phyloP scores from a whole-genome alignment of 225 moss, liverwort and hornwort genomes.

The Asterella californica region DNA sequence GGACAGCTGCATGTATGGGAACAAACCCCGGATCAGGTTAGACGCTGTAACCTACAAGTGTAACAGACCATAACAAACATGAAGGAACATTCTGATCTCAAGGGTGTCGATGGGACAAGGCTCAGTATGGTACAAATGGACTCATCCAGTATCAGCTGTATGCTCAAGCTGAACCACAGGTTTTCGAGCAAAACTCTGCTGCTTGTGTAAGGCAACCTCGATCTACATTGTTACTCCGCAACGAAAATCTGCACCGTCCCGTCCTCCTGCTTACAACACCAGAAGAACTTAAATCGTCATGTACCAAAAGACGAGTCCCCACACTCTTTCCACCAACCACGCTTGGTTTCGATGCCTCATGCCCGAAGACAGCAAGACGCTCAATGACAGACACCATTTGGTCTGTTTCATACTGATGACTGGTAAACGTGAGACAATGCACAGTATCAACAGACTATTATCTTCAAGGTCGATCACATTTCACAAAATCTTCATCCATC shows the following conservation, averaged over 20 bases:
- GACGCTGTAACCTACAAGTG: constrained; percentile 16
- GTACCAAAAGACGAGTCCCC: not conserved
- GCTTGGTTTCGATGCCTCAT: not conserved
- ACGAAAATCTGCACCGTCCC: constrained; percentile 11
- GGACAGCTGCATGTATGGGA: constrained; percentile 21
- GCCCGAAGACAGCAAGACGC: not conserved
- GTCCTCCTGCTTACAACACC: not conserved
- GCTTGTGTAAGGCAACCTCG: constrained; percentile 2
- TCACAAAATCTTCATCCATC: constrained; percentile 8
- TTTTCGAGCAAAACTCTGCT: constrained; percentile 10
- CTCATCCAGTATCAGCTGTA: constrained; percentile 25
- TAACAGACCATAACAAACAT: constrained; percentile 8
- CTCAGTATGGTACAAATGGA: constrained; percentile 40
- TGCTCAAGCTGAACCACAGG: constrained; percentile 18
- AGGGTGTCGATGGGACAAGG: constrained; percentile 9
- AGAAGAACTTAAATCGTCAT: constrained; percentile 11
- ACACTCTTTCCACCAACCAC: constrained; percentile 13
- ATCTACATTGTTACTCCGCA: constrained; percentile 4
- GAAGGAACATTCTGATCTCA: not conserved
- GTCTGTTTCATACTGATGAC: not conserved
- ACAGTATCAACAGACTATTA: not conserved
- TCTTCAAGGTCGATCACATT: constrained; percentile 12
- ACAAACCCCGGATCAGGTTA: constrained; percentile 12
- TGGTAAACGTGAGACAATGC: not conserved
- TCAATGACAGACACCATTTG: not conserved